Base-by-base conservation (phyloP, 2,329 filamentous ascomycete genomes). In the Xylaria sp. region DNA sequence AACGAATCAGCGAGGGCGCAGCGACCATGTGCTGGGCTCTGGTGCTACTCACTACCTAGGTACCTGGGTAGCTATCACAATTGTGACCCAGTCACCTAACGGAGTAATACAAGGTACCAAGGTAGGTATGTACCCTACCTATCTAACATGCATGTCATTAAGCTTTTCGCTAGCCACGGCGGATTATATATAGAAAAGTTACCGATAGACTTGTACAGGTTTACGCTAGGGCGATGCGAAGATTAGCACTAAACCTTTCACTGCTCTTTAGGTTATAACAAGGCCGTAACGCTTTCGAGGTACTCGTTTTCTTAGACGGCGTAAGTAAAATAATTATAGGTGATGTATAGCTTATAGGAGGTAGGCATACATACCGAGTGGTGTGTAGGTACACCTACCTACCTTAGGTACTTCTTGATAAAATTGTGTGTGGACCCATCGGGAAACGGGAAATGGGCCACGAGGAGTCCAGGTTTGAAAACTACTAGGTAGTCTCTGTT, bases 11-110 rank as follows among this genome's bases (percentile, higher is more conserved):
- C 43, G 31, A 46, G 54, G 31, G 62, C 52, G 39, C 39, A 41
- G 12, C 23, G 65, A n/a, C 63, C 66, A 66, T 71, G 69, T 69
- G 69, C 66, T 64, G 56, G 67, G 69, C 39, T 67, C 63, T 39
- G 64, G 59, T 71, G 59, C 54, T 48, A 41, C 56, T 28, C 28
- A 28, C 28, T 28, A n/a, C n/a, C n/a, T n/a, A n/a, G n/a, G n/a
- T n/a, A n/a, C n/a, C n/a, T n/a, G n/a, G n/a, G n/a, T n/a, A 28
- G 28, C 28, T 28, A 28, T 28, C 60, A 2, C 41, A 41, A 25
- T 41, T 57, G 33, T 25, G 20, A 25, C 23, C 36, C 5, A 12
- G 36, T 71, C 36, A 52, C 31, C 51, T 28, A 28, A 28, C 28
- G 28, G 28, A 28, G 28, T 28, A 28, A 28, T 28, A 28, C 28